Conservation (phyloP, 108 stramenopile genomes). For the Nitzschia sp. region DNA sequence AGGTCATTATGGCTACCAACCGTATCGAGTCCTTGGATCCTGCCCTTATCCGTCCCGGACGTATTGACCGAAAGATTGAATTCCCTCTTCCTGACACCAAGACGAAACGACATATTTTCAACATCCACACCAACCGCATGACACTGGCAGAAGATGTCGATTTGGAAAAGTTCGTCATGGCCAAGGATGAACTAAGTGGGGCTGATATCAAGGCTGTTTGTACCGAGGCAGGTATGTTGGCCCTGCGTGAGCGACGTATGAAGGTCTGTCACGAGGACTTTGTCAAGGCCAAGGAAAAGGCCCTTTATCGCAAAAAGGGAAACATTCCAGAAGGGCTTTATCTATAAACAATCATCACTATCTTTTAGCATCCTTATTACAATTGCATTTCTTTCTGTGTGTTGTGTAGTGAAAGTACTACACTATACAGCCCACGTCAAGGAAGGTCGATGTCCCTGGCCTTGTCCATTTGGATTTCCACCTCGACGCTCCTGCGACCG, state of each 20-base stretch:
- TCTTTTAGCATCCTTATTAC: neutral
- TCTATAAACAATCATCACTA: conserved; percentile 17
- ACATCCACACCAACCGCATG: conserved; percentile 95
- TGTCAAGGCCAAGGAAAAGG: conserved; percentile 98
- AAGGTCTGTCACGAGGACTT: conserved; percentile 97
- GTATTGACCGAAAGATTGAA: conserved; percentile 99
- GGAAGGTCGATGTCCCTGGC: neutral
- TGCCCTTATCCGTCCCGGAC: conserved; percentile 97
- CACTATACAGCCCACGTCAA: neutral
- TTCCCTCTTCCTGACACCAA: conserved; percentile 97
- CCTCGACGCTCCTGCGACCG: neutral
- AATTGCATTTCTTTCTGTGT: neutral
- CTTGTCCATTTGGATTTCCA: neutral
- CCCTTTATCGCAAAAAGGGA: conserved; percentile 97
- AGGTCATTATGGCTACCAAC: conserved; percentile 99
- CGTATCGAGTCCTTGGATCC: conserved; percentile 98
- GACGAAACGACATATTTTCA: conserved; percentile 98
- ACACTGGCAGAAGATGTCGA: conserved; percentile 96
- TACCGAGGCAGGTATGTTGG: conserved; percentile 98
- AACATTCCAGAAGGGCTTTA: conserved; percentile 94
- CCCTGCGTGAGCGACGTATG: conserved; percentile 98
- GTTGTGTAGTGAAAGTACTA: too few species aligned
- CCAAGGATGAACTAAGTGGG: conserved; percentile 97
- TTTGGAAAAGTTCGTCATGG: conserved; percentile 96
- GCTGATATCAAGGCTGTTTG: conserved; percentile 99